These are phyloP conservation scores for Hyaloscypha bicolor DNA, from an alignment of 495 filamentous ascomycete species.

Conservation along the genomic window DNA sequence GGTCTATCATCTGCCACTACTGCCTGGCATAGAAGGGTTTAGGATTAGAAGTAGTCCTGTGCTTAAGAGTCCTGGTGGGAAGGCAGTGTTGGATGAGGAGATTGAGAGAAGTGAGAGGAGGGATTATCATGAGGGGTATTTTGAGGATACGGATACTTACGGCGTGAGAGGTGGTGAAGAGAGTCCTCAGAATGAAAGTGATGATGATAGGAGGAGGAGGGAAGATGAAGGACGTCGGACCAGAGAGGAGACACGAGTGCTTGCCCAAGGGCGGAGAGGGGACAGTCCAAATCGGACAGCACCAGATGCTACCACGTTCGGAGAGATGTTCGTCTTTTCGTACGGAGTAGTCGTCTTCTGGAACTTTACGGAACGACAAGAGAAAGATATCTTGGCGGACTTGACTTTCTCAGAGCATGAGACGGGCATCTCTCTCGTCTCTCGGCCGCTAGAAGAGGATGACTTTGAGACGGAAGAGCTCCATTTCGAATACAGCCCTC, in stretches of 20 bases:
- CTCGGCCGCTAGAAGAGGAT: slow-evolving; percentile 50
- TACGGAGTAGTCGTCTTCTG: slow-evolving; percentile 99
- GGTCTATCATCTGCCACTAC: slow-evolving; percentile 88
- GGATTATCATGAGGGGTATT: slow-evolving; percentile 89
- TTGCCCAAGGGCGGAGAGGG: slow-evolving; percentile 28
- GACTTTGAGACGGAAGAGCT: slow-evolving; percentile 99
- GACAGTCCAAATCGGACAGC: slow-evolving; percentile 49
- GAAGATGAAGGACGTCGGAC: slow-evolving; percentile 35
- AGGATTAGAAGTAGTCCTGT: slow-evolving; percentile 86
- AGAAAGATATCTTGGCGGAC: slow-evolving; percentile 95
- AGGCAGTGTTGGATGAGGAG: slow-evolving; percentile 89
- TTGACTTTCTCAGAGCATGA: slow-evolving; percentile 79
- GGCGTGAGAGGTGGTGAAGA: slow-evolving; percentile 41
- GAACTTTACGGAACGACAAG: slow-evolving; percentile 95
- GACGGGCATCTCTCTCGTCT: slow-evolving; percentile 38
- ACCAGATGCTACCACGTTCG: slow-evolving; percentile 72
- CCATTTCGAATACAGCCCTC: slow-evolving; percentile 93
- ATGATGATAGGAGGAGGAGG: slow-evolving; percentile 33
- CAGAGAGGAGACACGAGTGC: slow-evolving; percentile 27
- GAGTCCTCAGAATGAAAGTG: slow-evolving; percentile 35
- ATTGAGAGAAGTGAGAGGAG: slow-evolving; percentile 91
- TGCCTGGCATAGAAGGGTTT: slow-evolving; percentile 84
- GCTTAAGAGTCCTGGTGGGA: slow-evolving; percentile 89
- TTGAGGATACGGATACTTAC: slow-evolving; percentile 55
- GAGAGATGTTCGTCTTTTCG: slow-evolving; percentile 97